Evolutionary conservation across 2,329 filamentous ascomycete species (phyloP).

Genomic region (Nigrospora sphaerica): DNA sequence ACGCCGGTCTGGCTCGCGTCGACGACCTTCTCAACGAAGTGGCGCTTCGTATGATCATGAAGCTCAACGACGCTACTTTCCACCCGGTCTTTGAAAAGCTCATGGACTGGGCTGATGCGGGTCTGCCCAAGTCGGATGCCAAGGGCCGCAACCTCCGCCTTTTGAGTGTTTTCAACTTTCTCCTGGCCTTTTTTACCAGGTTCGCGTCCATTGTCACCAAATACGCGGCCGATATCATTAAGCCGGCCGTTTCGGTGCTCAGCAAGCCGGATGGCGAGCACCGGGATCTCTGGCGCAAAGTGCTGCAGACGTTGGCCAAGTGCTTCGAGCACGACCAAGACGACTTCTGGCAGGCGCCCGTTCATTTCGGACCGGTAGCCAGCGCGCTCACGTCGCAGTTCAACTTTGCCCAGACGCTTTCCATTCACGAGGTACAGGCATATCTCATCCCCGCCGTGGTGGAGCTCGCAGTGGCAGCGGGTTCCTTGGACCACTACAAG

Average conservation of each 20-base stretch:
- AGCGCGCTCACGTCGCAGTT: slow-evolving; percentile 64
- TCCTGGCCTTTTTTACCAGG: slow-evolving; percentile 71
- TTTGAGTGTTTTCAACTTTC: slow-evolving; percentile 75
- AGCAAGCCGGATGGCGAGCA: slow-evolving; percentile 33
- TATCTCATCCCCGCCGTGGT: slow-evolving; percentile 69
- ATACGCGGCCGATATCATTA: slow-evolving; percentile 80
- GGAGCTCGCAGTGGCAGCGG: slow-evolving; percentile 71
- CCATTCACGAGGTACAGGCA: slow-evolving; percentile 30
- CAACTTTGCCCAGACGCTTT: slow-evolving; percentile 30
- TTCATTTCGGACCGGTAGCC: slow-evolving; percentile 72
- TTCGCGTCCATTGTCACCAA: slow-evolving; percentile 92
- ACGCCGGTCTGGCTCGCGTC: slow-evolving; percentile 46
- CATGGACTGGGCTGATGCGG: slow-evolving; percentile 69
- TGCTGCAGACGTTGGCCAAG: slow-evolving; percentile 64
- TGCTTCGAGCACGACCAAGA: slow-evolving; percentile 88
- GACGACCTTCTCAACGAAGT: slow-evolving; percentile 63
- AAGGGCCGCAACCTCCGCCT: slow-evolving; percentile 54
- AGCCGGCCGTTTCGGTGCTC: slow-evolving; percentile 63
- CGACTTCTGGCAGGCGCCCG: slow-evolving; percentile 90
- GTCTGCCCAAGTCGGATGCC: slow-evolving; percentile 54
- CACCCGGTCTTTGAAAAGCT: slow-evolving; percentile 81
- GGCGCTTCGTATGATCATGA: slow-evolving; percentile 86
- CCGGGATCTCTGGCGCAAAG: slow-evolving; percentile 57
- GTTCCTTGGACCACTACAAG: slow-evolving; percentile 86
- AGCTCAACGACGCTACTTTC: slow-evolving; percentile 92